These are phyloP conservation scores for Aurinia saxatilis DNA, from an alignment of 345 rosid genomes.

Conservation along the genomic window DNA sequence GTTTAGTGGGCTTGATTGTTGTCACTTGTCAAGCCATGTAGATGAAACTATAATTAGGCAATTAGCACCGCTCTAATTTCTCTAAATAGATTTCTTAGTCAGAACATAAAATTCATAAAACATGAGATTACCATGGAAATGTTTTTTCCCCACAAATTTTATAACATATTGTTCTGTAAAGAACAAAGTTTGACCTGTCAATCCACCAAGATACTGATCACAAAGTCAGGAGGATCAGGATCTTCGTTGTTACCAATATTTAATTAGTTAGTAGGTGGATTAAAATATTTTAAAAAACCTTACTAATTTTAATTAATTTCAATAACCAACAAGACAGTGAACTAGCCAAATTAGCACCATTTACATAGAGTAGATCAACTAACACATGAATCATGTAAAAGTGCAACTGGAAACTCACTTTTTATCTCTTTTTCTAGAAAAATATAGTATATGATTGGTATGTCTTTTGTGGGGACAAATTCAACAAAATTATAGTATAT, in stretches of 20 bases:
- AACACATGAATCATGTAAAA: slow-evolving; percentile 17
- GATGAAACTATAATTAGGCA: too few species aligned
- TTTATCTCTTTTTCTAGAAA: too few species aligned
- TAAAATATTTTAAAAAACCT: background rate
- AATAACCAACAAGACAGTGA: slow-evolving; percentile 6
- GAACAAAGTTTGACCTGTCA: slow-evolving; percentile 25
- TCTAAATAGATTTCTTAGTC: background rate
- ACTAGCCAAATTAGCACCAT: background rate
- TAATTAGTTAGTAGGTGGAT: background rate
- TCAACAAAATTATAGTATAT: slow-evolving; percentile 12
- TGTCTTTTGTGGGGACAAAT: slow-evolving; percentile 5
- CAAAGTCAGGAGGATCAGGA: slow-evolving; percentile 18
- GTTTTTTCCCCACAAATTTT: background rate
- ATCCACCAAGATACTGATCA: slow-evolving; percentile 24
- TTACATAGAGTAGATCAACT: slow-evolving; percentile 8
- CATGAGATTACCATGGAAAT: background rate
- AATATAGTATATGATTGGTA: background rate
- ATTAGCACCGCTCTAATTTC: background rate
- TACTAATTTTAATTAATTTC: background rate
- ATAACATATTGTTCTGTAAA: slow-evolving; percentile 1
- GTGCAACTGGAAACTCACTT: slow-evolving; percentile 5
- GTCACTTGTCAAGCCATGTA: too few species aligned
- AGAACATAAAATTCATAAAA: background rate
- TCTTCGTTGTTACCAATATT: background rate
- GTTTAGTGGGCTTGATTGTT: too few species aligned